A percentile compares a stretch with the other conserved stretches of the same genome.
These are phyloP conservation scores for Diutina siamensis DNA, from an alignment of 1,139 yeast genomes.

Conservation along the genomic window DNA sequence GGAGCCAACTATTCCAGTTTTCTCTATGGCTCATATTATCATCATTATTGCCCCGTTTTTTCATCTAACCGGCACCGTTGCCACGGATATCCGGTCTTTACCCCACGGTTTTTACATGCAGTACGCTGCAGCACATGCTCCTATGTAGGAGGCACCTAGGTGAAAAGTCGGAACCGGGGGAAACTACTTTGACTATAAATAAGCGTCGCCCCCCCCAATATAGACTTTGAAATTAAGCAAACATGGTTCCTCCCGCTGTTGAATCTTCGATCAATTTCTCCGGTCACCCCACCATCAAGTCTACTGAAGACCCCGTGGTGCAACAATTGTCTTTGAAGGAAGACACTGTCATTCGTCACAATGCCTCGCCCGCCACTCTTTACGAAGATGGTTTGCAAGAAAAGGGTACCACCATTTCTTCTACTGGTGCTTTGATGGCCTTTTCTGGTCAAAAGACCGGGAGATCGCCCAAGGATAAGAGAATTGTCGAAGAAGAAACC, in stretches of 20 bases:
- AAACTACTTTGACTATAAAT: not conserved
- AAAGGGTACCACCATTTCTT: conserved; percentile 82
- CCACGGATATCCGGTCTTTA: too few species aligned
- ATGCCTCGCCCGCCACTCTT: conserved; percentile 85
- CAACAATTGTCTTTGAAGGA: conserved; percentile 32
- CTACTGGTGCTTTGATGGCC: conserved; percentile 93
- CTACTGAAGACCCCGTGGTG: conserved; percentile 33
- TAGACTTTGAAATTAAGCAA: not conserved
- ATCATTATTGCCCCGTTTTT: not conserved
- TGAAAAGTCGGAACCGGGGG: not conserved
- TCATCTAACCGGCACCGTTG: too few species aligned
- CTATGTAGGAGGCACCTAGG: not conserved
- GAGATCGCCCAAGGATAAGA: conserved; percentile 96
- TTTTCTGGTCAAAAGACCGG: conserved; percentile 95
- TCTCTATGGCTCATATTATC: not conserved
- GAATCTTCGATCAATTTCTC: conserved; percentile 35
- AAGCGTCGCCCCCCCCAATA: not conserved
- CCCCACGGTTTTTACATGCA: not conserved
- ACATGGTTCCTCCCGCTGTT: conserved; percentile 39
- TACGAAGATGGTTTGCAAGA: conserved; percentile 93
- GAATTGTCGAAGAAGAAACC: conserved; percentile 90
- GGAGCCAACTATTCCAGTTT: not conserved
- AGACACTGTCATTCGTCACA: conserved; percentile 58
- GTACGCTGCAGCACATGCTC: not conserved
- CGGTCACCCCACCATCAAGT: conserved; percentile 32